These are phyloP conservation scores for Gnaphalium uliginosum DNA, from an alignment of 129 eudicot genomes.

Conservation along the genomic window DNA sequence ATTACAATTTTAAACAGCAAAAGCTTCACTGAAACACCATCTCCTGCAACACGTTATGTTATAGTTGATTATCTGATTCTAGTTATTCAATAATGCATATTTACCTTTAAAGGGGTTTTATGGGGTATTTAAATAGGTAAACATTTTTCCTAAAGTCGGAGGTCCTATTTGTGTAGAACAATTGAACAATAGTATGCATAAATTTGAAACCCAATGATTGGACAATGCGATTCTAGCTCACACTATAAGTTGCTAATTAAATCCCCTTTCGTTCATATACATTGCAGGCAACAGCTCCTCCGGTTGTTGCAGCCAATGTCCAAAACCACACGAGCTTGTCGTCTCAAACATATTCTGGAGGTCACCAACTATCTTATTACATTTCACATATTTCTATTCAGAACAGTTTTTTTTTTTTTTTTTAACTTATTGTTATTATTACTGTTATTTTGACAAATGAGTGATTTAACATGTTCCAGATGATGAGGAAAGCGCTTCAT, in stretches of 20 bases:
- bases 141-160: not conserved
- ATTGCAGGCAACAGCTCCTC: slow-evolving; percentile 43
- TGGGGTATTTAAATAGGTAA: not conserved
- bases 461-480: slow-evolving; percentile 42
- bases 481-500: slow-evolving; percentile 52
- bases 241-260: not conserved
- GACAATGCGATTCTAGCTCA: not conserved
- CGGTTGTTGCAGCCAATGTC: slow-evolving; percentile 33
- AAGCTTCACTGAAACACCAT: not conserved
- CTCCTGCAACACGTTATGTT: not conserved
- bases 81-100: not conserved
- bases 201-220: not conserved
- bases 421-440: too few species aligned
- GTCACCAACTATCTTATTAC: slow-evolving; percentile 22
- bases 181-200: slow-evolving; percentile 11
- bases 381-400: not conserved
- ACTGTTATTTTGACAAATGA: slow-evolving; percentile 11
- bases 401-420: not conserved
- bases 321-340: slow-evolving; percentile 41
- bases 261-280: slow-evolving; percentile 16
- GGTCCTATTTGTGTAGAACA: not conserved
- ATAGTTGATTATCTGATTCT: not conserved
- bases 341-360: slow-evolving; percentile 43
- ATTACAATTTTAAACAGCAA: too few species aligned
- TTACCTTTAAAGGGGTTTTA: not conserved